These are phyloP conservation scores for Rosellinia necatrix DNA, from an alignment of 2,329 filamentous ascomycete species.

Conservation along the genomic window DNA sequence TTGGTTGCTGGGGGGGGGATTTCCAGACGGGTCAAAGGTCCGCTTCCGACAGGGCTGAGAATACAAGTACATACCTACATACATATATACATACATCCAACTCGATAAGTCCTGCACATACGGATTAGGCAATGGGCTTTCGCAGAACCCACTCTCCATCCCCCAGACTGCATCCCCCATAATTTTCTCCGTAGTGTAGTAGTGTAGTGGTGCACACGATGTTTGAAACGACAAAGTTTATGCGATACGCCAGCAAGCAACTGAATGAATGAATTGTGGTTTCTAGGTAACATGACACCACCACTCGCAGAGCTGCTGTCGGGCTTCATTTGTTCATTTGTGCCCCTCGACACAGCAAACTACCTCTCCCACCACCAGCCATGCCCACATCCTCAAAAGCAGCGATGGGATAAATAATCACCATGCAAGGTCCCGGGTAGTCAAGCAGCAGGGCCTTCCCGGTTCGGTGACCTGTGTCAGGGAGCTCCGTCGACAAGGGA, in stretches of 20 bases:
- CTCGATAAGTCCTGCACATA: slow-evolving; percentile 9
- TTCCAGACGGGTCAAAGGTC: slow-evolving; percentile 16
- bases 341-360: no score
- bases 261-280: slow-evolving; percentile 14
- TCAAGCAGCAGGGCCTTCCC: slow-evolving; percentile 13
- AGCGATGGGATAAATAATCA: no score
- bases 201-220: no score
- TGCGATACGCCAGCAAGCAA: slow-evolving; percentile 8
- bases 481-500: slow-evolving; percentile 16
- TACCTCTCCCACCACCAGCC: no score
- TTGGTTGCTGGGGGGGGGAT: slow-evolving; percentile 20
- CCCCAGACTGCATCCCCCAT: slow-evolving; percentile 19
- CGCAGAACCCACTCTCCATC: slow-evolving; percentile 16
- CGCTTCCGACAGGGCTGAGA: slow-evolving; percentile 30
- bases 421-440: slow-evolving; percentile 13
- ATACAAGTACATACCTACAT: slow-evolving; percentile 8
- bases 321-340: no score
- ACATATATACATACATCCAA: neutral
- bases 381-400: no score
- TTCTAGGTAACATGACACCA: neutral
- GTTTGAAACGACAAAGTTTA: slow-evolving; percentile 21
- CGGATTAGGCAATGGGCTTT: neutral
- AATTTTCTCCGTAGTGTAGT: slow-evolving; percentile 11
- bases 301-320: neutral
- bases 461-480: slow-evolving; percentile 6